Evolutionary conservation across 768 basidiomycete genomes (phyloP), one percentile per base, ranked within the genome.

Genomic region (Lentinus brumalis): DNA sequence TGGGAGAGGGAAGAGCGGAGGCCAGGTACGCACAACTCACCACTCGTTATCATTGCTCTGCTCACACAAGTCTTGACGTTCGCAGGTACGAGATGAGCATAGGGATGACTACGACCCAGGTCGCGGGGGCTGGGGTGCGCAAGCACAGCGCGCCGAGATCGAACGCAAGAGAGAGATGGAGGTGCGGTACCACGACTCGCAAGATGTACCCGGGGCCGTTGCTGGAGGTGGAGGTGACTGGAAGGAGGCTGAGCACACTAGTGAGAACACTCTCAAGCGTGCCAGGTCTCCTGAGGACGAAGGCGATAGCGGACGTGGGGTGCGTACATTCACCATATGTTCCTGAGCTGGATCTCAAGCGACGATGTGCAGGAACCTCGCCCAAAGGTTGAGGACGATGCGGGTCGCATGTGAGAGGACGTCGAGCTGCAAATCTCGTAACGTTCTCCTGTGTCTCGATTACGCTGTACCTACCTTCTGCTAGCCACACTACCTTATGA

Each of bases 51-150:
- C 47, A 5, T 21, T 26, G 16, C 46, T 26, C 51, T 70, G 52
- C 59, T 21, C 49, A 49, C 35, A 50, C 65, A 32, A 16, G 30
- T 53, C 21, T 26, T 26, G 21, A 26, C 21, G 44, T 29, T 53
- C 63, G 10, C 65, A 81, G 73, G 86, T 96, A 53, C 84, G 96
- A 66, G 97, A 99, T 71, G 97, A 99, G 71, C 97, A 97, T 73
- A 79, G 97, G 63, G 89, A 96, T 71, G 96, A 98, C 74, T 99
- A 96, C 71, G 95, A 98, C 73, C 89, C 94, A 57, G 97, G 97
- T 38, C 86, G 97, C 52, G 97, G 97, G 53, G 93, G 92, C 40
- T 96, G 91, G 92, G 94, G 93, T 67, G 94, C 93, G 5, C 92
- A 92, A 63, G 87, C 90, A 5, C 91, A 94, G 69, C 77, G 83